Base-by-base conservation (phyloP, 2,329 filamentous ascomycete species). In the Eutypella sp. region DNA sequence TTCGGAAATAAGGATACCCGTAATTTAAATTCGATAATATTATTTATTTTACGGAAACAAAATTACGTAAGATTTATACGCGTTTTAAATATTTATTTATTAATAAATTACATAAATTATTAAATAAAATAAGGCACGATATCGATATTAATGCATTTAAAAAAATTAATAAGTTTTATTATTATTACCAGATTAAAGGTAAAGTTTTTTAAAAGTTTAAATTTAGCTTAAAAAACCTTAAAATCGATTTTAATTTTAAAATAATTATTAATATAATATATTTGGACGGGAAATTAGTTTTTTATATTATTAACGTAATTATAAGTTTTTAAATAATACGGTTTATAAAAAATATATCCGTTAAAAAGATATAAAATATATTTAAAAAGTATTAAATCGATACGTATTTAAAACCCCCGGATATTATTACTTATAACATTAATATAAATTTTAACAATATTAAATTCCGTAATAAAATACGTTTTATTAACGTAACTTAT, bases 221-320 rank as follows among this genome's bases (percentile, higher is more conserved):
- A 24, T 45, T 45, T 19, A 45, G 20, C 36, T 24, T 45, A n/a
- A 45, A 45, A 18, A 18, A 45, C 18, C 42, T 19, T 19, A 25
- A 45, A 9, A 29, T 45, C 11, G 24, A 45, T 36, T 45, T 45
- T 24, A 45, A 45, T 29, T 45, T 40, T 15, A 19, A 45, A 16
- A 18, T 45, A 2, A 40, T 45, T 23, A 18, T 33, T 10, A 18
- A 45, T 20, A 23, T 45, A 22, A 45, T 45, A 25, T 40, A 45
- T 25, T 18, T 45, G 3, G 22, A 44, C 19, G 23, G 29, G 29
- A 13, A 18, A n/a, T 29, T 19, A 3, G 36, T 45, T 2, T 20
- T 45, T 18, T 36, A 45, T 31, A 27, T 36, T 2, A 20, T 45
- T 18, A 27, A 45, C 16, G 18, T 20, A 5, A 23, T 23, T 6